Percentiles rank a stretch among this genome's conserved stretches.
Conservation (phyloP, 768 basidiomycete genomes). For the Clitopilus passeckerianus region DNA sequence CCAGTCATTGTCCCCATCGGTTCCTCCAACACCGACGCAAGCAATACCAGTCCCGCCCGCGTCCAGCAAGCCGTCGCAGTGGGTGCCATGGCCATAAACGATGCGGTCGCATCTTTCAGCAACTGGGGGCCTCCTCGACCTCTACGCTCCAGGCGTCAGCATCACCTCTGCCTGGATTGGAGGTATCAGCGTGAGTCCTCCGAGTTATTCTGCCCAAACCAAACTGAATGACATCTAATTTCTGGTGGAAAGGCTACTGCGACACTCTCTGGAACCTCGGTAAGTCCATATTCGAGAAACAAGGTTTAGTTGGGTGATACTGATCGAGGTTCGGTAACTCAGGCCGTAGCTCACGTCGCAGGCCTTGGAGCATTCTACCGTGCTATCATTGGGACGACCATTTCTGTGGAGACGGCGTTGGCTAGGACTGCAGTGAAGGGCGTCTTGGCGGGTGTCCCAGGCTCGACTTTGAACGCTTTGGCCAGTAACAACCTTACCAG, state of each 20-base stretch:
- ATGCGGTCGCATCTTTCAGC: not conserved
- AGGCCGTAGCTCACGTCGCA: constrained; percentile 14
- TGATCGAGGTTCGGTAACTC: not conserved
- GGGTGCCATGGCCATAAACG: not conserved
- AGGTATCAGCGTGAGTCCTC: not conserved
- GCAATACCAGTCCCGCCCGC: not conserved
- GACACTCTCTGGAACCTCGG: not conserved
- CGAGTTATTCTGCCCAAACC: not conserved
- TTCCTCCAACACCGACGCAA: constrained; percentile 1
- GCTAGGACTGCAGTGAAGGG: constrained; percentile 4
- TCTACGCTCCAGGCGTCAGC: constrained; percentile 1
- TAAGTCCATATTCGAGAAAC: not conserved
- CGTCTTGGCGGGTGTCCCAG: constrained; percentile 6
- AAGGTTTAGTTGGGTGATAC: constrained; percentile 1
- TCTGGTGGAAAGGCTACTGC: not conserved
- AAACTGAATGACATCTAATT: not conserved
- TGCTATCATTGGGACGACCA: constrained; percentile 3
- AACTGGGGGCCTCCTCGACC: not conserved
- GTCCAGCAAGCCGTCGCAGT: constrained; percentile 4
- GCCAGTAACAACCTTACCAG: constrained; percentile 9
- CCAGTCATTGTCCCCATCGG: constrained; percentile 7
- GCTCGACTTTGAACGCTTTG: constrained; percentile 8
- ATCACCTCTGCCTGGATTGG: not conserved
- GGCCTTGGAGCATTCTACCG: constrained; percentile 13
- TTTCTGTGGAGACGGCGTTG: constrained; percentile 4